A percentile compares a stretch with the other conserved stretches of the same genome.
Evolutionary conservation across 1,284 basidiomycete genomes (phyloP).

Genomic region (Cryptococcus sp.): DNA sequence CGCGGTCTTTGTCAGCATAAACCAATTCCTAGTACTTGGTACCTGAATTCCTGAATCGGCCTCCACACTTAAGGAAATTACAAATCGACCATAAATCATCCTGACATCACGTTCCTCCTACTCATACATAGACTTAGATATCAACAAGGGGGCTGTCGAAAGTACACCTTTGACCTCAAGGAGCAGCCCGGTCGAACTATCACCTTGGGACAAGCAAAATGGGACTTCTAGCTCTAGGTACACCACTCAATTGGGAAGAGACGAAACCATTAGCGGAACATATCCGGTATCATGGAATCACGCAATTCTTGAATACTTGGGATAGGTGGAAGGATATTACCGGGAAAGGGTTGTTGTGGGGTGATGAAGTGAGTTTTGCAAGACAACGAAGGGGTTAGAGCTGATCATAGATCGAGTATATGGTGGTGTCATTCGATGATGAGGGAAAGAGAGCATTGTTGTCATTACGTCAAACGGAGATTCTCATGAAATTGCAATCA

Average conservation of each 20-base stretch:
- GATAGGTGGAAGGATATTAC: slow-evolving; percentile 81
- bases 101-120: too few relatives aligned
- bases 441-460: slow-evolving; percentile 72
- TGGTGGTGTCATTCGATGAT: slow-evolving; percentile 85
- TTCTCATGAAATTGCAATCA: slow-evolving; percentile 72
- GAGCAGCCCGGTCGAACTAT: too few relatives aligned
- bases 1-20: too few relatives aligned
- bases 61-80: too few relatives aligned
- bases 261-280: slow-evolving; percentile 83
- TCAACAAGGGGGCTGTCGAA: too few relatives aligned
- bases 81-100: too few relatives aligned
- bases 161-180: too few relatives aligned
- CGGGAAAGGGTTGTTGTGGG: slow-evolving; percentile 97
- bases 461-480: slow-evolving; percentile 89
- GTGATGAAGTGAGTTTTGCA: slow-evolving; percentile 75
- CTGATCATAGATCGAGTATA: slow-evolving; percentile 77
- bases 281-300: slow-evolving; percentile 87
- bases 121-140: too few relatives aligned
- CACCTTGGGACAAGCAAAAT: too few relatives aligned
- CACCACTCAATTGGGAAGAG: slow-evolving; percentile 88
- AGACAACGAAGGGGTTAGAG: background rate
- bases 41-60: too few relatives aligned
- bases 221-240: slow-evolving; percentile 93
- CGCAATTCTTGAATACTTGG: slow-evolving; percentile 93
- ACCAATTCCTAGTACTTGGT: too few relatives aligned